Evolutionary conservation across 2,329 filamentous ascomycete genomes (phyloP).

Genomic region (Pezicula carpinea): DNA sequence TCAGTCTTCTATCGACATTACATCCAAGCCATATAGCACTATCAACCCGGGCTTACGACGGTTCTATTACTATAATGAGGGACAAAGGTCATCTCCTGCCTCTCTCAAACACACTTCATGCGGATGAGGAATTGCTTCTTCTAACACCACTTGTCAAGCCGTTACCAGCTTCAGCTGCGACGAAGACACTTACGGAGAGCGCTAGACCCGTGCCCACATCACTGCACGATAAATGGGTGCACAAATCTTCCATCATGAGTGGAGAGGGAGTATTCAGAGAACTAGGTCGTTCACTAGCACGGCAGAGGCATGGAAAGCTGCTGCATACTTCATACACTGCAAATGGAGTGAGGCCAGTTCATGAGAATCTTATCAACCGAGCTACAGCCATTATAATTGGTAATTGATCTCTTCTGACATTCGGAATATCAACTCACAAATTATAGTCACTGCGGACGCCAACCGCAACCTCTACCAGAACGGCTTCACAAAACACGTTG

Average conservation of each 20-base stretch:
- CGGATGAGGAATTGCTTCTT: conserved; percentile 83
- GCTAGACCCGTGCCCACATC: conserved; percentile 34
- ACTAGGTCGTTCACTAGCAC: conserved; percentile 79
- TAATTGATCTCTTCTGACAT: neutral
- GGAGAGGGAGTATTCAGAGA: conserved; percentile 91
- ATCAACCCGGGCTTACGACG: conserved; percentile 83
- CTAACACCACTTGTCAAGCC: conserved; percentile 88
- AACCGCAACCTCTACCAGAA: conserved; percentile 92
- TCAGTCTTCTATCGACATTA: conserved; percentile 70
- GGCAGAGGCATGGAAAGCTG: conserved; percentile 79
- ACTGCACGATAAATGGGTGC: conserved; percentile 51
- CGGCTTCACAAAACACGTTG: conserved; percentile 92
- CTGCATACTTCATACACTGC: conserved; percentile 94
- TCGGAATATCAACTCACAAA: neutral
- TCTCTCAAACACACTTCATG: conserved; percentile 73
- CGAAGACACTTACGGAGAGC: conserved; percentile 60
- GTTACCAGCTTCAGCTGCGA: conserved; percentile 81
- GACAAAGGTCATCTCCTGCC: conserved; percentile 85
- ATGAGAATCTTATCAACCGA: conserved; percentile 86
- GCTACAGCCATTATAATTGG: conserved; percentile 71
- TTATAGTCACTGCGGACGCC: conserved; percentile 83
- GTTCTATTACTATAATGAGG: conserved; percentile 86
- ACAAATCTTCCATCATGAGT: conserved; percentile 69
- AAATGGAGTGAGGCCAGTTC: conserved; percentile 85
- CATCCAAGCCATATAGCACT: conserved; percentile 78